phyloP scores from a whole-genome alignment of 805 yeast genomes.

The Yarrowia sp. region DNA sequence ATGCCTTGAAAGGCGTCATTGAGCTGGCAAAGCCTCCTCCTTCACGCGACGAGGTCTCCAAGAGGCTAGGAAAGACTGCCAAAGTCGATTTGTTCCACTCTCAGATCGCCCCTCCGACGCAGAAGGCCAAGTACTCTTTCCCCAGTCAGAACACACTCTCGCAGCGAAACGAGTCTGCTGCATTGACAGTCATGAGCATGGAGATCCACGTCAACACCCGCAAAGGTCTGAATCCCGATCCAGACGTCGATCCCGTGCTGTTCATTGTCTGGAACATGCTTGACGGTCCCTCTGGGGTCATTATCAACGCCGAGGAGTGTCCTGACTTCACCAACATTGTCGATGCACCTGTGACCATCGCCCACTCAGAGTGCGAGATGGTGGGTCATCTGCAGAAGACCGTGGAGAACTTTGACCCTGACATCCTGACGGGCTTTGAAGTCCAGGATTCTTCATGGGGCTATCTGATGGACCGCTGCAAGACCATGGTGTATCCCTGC shows the following conservation, averaged over 20 bases:
- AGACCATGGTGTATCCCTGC: slow-evolving; percentile 41
- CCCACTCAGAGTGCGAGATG: slow-evolving; percentile 54
- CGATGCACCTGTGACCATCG: slow-evolving; percentile 31
- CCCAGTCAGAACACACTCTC: neutral
- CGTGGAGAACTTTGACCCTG: slow-evolving; percentile 74
- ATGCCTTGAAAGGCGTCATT: neutral
- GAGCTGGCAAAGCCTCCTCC: slow-evolving; percentile 28
- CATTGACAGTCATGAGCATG: slow-evolving; percentile 56
- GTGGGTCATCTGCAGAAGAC: slow-evolving; percentile 53
- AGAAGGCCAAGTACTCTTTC: neutral
- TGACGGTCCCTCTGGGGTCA: slow-evolving; percentile 40
- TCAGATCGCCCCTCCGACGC: neutral
- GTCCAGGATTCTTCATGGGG: slow-evolving; percentile 87
- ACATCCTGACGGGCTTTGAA: slow-evolving; percentile 82
- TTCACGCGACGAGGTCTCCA: neutral
- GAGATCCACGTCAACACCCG: slow-evolving; percentile 67
- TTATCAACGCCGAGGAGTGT: slow-evolving; percentile 33
- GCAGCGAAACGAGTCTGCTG: neutral
- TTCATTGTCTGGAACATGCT: slow-evolving; percentile 66
- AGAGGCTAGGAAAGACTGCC: neutral
- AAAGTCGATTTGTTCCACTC: neutral
- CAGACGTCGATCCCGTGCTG: slow-evolving; percentile 54
- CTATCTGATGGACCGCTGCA: slow-evolving; percentile 62
- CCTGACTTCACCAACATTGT: slow-evolving; percentile 33
- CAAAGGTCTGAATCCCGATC: slow-evolving; percentile 58